Evolutionary conservation across 106 monocot genomes (phyloP).

Genomic region (Acanthochlamys bracteata): DNA sequence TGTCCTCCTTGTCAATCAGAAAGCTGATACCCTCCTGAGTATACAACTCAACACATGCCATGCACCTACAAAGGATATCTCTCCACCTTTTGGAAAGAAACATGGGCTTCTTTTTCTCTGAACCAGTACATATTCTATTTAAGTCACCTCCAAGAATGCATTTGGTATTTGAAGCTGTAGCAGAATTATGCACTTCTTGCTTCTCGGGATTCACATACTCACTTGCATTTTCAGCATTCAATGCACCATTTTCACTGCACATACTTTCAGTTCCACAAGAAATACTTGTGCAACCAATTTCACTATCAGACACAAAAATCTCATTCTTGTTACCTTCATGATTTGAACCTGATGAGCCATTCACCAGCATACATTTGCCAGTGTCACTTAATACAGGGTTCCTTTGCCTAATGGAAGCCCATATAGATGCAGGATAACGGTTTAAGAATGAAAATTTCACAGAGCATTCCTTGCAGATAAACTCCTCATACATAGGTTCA

Average conservation of each 20-base stretch:
- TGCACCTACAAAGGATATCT: constrained; percentile 63
- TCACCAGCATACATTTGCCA: constrained; percentile 20
- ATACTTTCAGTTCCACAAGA: constrained; percentile 8
- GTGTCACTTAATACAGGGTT: constrained; percentile 9
- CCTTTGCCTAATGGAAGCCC: constrained; percentile 30
- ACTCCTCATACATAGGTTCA: constrained; percentile 82
- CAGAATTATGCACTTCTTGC: neutral
- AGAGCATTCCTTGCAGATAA: constrained; percentile 82
- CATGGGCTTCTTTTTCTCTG: constrained; percentile 52
- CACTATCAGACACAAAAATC: constrained; percentile 1
- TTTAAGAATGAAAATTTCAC: constrained; percentile 58
- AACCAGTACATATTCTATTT: constrained; percentile 13
- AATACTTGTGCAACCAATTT: neutral
- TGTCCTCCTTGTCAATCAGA: constrained; percentile 71
- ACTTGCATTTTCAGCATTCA: constrained; percentile 17
- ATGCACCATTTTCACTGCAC: constrained; percentile 7
- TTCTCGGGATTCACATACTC: neutral
- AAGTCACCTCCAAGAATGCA: constrained; percentile 61
- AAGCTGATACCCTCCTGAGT: constrained; percentile 38
- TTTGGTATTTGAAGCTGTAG: constrained; percentile 7
- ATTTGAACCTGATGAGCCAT: constrained; percentile 9
- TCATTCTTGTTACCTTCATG: constrained; percentile 19
- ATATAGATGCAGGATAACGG: constrained; percentile 62
- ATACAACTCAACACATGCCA: constrained; percentile 58
- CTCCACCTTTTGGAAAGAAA: constrained; percentile 88